Evolutionary conservation across 2,329 filamentous ascomycete genomes (phyloP).

Genomic region (Scedosporium minutisporum): DNA sequence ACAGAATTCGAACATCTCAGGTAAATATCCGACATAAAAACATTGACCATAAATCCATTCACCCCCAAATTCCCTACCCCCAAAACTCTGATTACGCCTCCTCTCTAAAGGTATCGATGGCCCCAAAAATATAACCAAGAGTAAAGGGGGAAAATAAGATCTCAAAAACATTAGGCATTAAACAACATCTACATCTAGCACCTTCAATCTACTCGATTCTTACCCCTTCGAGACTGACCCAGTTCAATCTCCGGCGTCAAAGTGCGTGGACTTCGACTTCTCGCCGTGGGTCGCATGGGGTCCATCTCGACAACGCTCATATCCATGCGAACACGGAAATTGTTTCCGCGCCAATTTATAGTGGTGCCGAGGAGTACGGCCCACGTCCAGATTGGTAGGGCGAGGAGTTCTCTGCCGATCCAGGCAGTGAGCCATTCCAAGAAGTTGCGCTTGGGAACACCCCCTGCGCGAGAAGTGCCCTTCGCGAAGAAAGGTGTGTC

Average conservation of each 20-base stretch:
- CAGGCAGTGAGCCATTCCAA: constrained; percentile 70
- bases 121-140: not conserved
- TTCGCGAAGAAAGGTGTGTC: constrained; percentile 67
- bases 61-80: not conserved
- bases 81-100: not conserved
- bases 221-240: constrained; percentile 8
- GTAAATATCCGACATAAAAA: not conserved
- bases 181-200: not conserved
- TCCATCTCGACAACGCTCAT: constrained; percentile 58
- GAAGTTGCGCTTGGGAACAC: constrained; percentile 45
- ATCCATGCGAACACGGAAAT: constrained; percentile 73
- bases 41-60: not conserved
- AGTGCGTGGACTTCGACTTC: not conserved
- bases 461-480: constrained; percentile 25
- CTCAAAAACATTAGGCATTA: constrained; percentile 6
- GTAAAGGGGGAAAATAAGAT: not conserved
- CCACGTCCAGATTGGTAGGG: constrained; percentile 82
- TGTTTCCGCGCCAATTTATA: constrained; percentile 77
- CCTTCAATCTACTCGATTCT: constrained; percentile 9
- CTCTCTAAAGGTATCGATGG: not conserved
- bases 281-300: not conserved
- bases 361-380: constrained; percentile 82
- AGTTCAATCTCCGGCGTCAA: constrained; percentile 11
- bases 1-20: not conserved
- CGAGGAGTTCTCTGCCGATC: constrained; percentile 73